These are phyloP conservation scores for Stereocaulon alpinum DNA, from an alignment of 495 filamentous ascomycete genomes.

Conservation along the genomic window DNA sequence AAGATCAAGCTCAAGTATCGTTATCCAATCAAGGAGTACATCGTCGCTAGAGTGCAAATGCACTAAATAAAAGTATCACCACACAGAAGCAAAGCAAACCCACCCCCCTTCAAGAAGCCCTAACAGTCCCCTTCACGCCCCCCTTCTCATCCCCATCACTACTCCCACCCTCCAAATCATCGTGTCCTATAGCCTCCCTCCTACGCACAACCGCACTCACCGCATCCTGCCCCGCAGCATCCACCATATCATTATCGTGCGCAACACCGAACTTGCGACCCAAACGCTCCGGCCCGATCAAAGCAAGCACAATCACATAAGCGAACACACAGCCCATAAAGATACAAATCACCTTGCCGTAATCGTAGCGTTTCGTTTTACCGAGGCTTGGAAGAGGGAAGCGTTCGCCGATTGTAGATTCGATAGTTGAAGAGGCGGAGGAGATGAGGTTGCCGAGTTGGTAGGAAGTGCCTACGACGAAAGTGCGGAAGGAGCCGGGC, in stretches of 20 bases:
- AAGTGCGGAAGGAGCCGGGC: slow-evolving; percentile 70
- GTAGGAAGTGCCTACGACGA: slow-evolving; percentile 73
- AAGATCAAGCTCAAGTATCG: too few species aligned
- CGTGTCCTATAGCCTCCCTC: slow-evolving; percentile 9
- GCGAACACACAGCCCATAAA: slow-evolving; percentile 88
- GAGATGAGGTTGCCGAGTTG: slow-evolving; percentile 80
- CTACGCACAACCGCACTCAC: slow-evolving; percentile 20
- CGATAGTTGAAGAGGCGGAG: slow-evolving; percentile 72
- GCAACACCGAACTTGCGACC: slow-evolving; percentile 54
- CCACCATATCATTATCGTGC: slow-evolving; percentile 54
- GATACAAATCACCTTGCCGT: slow-evolving; percentile 85
- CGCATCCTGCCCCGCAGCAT: slow-evolving; percentile 35
- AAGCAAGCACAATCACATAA: slow-evolving; percentile 64
- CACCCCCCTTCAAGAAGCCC: too few species aligned
- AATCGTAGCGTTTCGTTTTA: slow-evolving; percentile 52
- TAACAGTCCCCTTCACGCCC: not conserved
- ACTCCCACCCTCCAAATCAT: slow-evolving; percentile 6
- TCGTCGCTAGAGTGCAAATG: too few species aligned
- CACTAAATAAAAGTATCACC: too few species aligned
- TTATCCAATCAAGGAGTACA: too few species aligned
- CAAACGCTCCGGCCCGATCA: slow-evolving; percentile 69
- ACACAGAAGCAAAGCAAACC: too few species aligned
- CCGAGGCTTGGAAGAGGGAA: slow-evolving; percentile 59
- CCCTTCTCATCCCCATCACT: slow-evolving; percentile 16
- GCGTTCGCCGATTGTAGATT: slow-evolving; percentile 67